These are phyloP conservation scores for Myrica gale DNA, from an alignment of 306 rosid species.

Conservation along the genomic window DNA sequence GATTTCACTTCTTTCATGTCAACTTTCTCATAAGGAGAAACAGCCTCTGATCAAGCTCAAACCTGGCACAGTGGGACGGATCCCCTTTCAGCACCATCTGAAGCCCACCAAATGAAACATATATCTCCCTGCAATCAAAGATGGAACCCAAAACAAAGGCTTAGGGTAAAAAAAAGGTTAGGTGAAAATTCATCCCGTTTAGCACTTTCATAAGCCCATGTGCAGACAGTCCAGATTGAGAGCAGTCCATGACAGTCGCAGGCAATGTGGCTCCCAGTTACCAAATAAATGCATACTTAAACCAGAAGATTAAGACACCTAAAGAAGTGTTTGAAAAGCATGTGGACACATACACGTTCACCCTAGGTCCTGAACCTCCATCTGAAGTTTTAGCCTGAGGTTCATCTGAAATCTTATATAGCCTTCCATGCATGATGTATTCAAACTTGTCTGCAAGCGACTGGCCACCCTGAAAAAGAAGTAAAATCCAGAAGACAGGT, in stretches of 20 bases:
- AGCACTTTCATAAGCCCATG: background rate
- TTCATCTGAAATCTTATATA: conserved; percentile 56
- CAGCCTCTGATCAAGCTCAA: conserved; percentile 62
- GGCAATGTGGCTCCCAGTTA: background rate
- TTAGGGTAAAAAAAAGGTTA: no score
- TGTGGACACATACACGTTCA: conserved; percentile 59
- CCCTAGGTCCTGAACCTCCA: conserved; percentile 39
- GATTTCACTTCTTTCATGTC: conserved; percentile 5
- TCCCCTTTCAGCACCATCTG: conserved; percentile 79
- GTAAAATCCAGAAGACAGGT: conserved; percentile 18
- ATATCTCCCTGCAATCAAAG: conserved; percentile 59
- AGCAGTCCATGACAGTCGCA: background rate
- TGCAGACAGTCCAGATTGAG: background rate
- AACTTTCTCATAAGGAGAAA: conserved; percentile 72
- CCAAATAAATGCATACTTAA: background rate
- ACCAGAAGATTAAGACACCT: background rate
- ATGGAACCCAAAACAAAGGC: conserved; percentile 3
- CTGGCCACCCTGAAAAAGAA: conserved; percentile 58
- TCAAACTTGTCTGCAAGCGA: conserved; percentile 87
- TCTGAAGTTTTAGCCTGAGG: conserved; percentile 4
- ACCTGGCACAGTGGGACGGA: conserved; percentile 52
- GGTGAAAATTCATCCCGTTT: background rate
- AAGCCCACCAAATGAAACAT: conserved; percentile 82
- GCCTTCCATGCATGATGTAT: conserved; percentile 79
- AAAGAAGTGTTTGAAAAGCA: conserved; percentile 6